Evolutionary conservation across 2,329 filamentous ascomycete genomes (phyloP).

Genomic region (Mycosphaerella arachidis): DNA sequence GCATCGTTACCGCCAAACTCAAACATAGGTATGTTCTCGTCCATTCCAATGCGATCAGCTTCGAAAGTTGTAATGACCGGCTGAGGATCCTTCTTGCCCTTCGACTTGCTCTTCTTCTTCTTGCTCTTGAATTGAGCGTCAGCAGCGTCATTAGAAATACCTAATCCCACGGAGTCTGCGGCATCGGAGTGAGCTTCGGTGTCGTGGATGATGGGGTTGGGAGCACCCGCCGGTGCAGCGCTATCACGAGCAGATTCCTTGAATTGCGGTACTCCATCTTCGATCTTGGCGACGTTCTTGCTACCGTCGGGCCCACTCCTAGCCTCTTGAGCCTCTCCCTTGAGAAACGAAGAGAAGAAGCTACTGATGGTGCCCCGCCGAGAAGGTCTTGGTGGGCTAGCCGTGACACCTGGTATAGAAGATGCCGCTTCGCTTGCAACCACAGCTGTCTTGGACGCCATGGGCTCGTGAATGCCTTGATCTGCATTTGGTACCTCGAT

Average conservation of each 20-base stretch:
- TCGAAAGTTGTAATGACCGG: conserved; percentile 2
- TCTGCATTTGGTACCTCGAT: background rate
- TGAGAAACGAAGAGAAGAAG: background rate
- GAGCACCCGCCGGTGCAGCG: background rate
- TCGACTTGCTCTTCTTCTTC: conserved; percentile 20
- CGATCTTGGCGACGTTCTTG: background rate
- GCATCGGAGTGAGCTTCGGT: background rate
- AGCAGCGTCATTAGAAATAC: conserved; percentile 7
- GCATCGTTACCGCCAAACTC: conserved; percentile 6
- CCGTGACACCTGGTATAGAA: background rate
- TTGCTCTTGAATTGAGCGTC: conserved; percentile 15
- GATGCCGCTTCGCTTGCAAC: background rate
- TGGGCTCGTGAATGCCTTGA: background rate
- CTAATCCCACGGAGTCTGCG: conserved; percentile 7
- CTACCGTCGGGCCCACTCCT: background rate
- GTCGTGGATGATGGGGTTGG: background rate
- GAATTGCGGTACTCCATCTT: background rate
- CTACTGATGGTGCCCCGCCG: background rate
- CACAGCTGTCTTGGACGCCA: background rate
- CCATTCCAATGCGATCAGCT: background rate
- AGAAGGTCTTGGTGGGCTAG: background rate
- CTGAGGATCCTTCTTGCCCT: conserved; percentile 14
- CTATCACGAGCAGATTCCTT: background rate
- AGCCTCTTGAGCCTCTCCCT: background rate
- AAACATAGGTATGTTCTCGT: background rate